Evolutionary conservation across 2,329 filamentous ascomycete species (phyloP).

Genomic region (Cadophora sp.): DNA sequence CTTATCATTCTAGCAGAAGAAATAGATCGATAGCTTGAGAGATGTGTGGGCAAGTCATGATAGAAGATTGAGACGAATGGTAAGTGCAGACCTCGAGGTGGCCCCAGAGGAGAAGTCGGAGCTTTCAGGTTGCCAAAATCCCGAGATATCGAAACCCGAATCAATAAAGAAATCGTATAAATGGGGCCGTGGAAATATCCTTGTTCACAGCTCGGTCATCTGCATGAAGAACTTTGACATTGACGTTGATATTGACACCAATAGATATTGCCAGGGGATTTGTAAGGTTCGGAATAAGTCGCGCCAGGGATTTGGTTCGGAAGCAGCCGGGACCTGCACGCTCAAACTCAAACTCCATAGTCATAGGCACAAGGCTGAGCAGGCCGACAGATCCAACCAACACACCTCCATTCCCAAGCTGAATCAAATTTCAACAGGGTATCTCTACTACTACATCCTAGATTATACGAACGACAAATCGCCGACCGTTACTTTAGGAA

Average conservation of each 20-base stretch:
- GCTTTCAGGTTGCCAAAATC: neutral
- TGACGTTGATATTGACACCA: too few relatives aligned
- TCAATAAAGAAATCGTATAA: constrained; percentile 6
- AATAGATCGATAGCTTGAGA: neutral
- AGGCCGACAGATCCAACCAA: neutral
- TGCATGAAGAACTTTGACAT: constrained; percentile 5
- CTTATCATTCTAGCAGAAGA: neutral
- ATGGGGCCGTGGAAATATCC: constrained; percentile 18
- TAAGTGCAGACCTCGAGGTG: neutral
- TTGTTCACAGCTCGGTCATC: constrained; percentile 17
- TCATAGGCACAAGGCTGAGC: constrained; percentile 19
- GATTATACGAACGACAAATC: neutral
- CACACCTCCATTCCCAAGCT: constrained; percentile 11
- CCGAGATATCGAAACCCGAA: neutral
- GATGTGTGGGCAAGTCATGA: neutral
- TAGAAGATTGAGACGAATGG: neutral
- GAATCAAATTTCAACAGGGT: neutral
- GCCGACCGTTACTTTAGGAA: neutral
- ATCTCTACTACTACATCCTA: neutral
- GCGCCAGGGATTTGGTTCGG: neutral
- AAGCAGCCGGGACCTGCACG: neutral
- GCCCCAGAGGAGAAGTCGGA: neutral
- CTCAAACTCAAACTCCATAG: neutral
- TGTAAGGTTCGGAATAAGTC: constrained; percentile 17
- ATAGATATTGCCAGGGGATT: neutral